A percentile compares a stretch with the other conserved stretches of the same genome.
These are phyloP conservation scores for Trichosporon ovoides DNA, from an alignment of 1,284 basidiomycete genomes.

Conservation along the genomic window DNA sequence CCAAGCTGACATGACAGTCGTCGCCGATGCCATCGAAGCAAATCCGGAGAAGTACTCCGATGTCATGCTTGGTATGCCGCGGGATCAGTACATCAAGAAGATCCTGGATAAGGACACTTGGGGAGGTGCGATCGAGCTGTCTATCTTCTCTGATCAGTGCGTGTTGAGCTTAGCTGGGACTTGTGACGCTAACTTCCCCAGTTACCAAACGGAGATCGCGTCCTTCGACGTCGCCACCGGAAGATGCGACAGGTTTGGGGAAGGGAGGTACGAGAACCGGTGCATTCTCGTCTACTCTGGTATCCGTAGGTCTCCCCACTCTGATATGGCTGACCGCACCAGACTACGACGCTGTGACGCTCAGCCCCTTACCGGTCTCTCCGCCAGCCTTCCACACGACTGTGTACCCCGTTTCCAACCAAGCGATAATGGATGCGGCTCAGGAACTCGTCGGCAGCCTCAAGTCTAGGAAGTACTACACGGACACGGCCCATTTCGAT, in stretches of 20 bases:
- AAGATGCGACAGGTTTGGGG: conserved; percentile 74
- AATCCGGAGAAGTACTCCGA: conserved; percentile 71
- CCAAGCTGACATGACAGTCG: conserved; percentile 54
- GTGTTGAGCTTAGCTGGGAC: conserved; percentile 11
- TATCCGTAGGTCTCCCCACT: conserved; percentile 54
- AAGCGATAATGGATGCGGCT: conserved; percentile 59
- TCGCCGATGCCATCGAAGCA: conserved; percentile 68
- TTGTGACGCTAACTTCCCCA: conserved; percentile 15
- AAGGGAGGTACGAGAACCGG: conserved; percentile 50
- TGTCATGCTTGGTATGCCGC: conserved; percentile 73
- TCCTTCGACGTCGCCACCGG: conserved; percentile 89
- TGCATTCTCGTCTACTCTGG: conserved; percentile 78
- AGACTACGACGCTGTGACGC: conserved; percentile 79
- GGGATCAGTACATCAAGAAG: conserved; percentile 68
- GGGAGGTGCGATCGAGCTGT: conserved; percentile 89
- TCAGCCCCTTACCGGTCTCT: conserved; percentile 67
- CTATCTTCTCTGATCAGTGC: conserved; percentile 67
- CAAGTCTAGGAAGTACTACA: conserved; percentile 70
- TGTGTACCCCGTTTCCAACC: conserved; percentile 63
- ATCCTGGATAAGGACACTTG: conserved; percentile 74
- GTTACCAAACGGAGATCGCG: conserved; percentile 73
- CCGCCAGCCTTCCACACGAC: conserved; percentile 83
- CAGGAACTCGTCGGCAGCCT: conserved; percentile 66
- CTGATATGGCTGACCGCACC: neutral
- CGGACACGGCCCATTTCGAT: conserved; percentile 86